Evolutionary conservation across 2,329 filamentous ascomycete species (phyloP), one percentile per base, ranked within the genome.

Genomic region (Bipolaris cookei): DNA sequence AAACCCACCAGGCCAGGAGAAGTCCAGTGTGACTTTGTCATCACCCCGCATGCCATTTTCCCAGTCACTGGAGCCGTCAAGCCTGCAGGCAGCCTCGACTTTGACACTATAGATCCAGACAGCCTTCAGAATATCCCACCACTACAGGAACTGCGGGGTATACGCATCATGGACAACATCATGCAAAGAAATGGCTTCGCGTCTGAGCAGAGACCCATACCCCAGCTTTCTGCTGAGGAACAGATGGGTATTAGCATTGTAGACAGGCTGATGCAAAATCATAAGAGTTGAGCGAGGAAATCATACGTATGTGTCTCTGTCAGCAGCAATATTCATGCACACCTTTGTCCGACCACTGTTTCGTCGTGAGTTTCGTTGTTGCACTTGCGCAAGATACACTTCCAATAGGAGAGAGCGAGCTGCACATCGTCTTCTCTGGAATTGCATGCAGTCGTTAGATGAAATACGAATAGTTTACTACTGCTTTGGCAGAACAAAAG

Each of bases 271-370:
- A 73, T 76, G 72, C 68, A 63, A 56, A 64, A 66, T 16, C 69
- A 63, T 53, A 66, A 70, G 54, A 46, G 48, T 45, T 58, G 52
- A 64, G 30, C 21, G 7, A 28, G 18, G n/a, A 37, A 13, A 10
- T 50, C 3, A 11, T 10, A 11, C 44, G 11, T 18, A 85, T 74
- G 76, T 80, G 84, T 61, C 81, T 86, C 3, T 16, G 18, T 38
- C 14, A 3, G 28, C 10, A 1, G 16, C 34, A 37, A n/a, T 16
- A 37, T 37, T 14, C 34, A 37, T 37, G 14, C 13, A 30, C 34
- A 37, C 7, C 34, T n/a, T n/a, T 37, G 14, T 37, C 14, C 16
- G 34, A 37, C 16, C n/a, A 30, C 25, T 30, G 28, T 30, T 30
- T 11, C 10, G 28, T 30, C 7, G 28, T 3, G 28, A 30, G 28